These are phyloP conservation scores for Metschnikowia baotianmanensis DNA, from an alignment of 805 yeast species.

Conservation along the genomic window DNA sequence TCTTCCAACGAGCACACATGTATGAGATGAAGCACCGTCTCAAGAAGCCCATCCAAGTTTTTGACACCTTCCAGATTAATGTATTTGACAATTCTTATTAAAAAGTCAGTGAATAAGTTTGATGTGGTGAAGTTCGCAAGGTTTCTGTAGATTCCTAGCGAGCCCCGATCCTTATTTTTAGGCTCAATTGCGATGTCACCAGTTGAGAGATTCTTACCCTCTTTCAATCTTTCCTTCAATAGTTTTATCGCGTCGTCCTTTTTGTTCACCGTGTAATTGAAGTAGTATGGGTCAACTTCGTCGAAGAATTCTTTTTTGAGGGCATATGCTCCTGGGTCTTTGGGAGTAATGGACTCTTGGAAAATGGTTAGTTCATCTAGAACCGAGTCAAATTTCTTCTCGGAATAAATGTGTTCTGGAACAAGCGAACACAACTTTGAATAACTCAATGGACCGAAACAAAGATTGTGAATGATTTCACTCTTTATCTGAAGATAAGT, in stretches of 20 bases:
- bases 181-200: slow-evolving; percentile 62
- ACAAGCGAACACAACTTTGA: slow-evolving; percentile 65
- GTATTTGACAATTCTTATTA: slow-evolving; percentile 48
- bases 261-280: slow-evolving; percentile 72
- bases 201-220: slow-evolving; percentile 33
- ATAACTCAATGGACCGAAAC: slow-evolving; percentile 70
- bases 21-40: slow-evolving; percentile 61
- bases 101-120: slow-evolving; percentile 49
- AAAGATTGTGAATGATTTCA: slow-evolving; percentile 81
- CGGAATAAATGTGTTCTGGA: slow-evolving; percentile 73
- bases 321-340: slow-evolving; percentile 36
- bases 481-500: slow-evolving; percentile 51
- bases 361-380: slow-evolving; percentile 33
- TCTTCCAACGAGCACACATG: slow-evolving; percentile 51
- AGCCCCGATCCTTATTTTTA: slow-evolving; percentile 29
- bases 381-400: slow-evolving; percentile 66
- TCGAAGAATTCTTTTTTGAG: slow-evolving; percentile 36
- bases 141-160: slow-evolving; percentile 38
- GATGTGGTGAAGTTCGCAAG: slow-evolving; percentile 55
- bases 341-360: slow-evolving; percentile 32
- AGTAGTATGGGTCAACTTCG: slow-evolving; percentile 62
- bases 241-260: slow-evolving; percentile 79
- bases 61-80: slow-evolving; percentile 33
- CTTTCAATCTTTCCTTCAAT: slow-evolving; percentile 50
- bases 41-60: slow-evolving; percentile 55